Conservation (phyloP, 2,329 filamentous ascomycete species). For the Cordyceps tenuipes region DNA sequence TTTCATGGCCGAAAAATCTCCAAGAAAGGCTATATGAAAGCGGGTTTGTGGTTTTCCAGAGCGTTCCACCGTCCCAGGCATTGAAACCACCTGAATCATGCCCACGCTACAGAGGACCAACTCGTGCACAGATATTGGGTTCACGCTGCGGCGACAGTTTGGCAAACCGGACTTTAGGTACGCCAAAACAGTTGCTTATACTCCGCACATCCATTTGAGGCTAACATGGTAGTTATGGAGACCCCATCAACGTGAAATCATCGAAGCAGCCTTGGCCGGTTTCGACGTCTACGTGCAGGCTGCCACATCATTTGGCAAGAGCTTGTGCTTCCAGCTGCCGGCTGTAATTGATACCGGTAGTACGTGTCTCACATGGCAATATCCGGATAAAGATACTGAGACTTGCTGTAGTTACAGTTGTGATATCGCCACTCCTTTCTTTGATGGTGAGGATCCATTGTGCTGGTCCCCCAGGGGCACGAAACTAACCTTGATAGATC, state of each 20-base stretch:
- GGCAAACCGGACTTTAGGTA: slow-evolving; percentile 66
- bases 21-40: not conserved
- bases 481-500: slow-evolving; percentile 45
- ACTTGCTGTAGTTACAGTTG: slow-evolving; percentile 62
- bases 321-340: slow-evolving; percentile 84
- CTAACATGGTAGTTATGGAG: slow-evolving; percentile 31
- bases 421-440: slow-evolving; percentile 80
- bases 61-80: not conserved
- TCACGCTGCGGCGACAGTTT: slow-evolving; percentile 66
- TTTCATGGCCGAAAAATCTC: not conserved
- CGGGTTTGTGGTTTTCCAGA: not conserved
- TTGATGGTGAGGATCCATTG: slow-evolving; percentile 57
- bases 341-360: slow-evolving; percentile 81
- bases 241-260: slow-evolving; percentile 80
- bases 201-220: not conserved
- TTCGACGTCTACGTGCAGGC: slow-evolving; percentile 93
- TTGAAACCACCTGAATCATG: slow-evolving; percentile 21
- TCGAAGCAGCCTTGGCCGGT: slow-evolving; percentile 68
- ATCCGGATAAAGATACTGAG: not conserved
- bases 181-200: not conserved
- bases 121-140: slow-evolving; percentile 59
- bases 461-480: not conserved
- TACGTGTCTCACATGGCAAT: slow-evolving; percentile 34
- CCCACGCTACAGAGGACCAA: slow-evolving; percentile 35
- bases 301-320: slow-evolving; percentile 85